Conservation (phyloP, 805 yeast genomes). For the Cyberlindnera petersonii region DNA sequence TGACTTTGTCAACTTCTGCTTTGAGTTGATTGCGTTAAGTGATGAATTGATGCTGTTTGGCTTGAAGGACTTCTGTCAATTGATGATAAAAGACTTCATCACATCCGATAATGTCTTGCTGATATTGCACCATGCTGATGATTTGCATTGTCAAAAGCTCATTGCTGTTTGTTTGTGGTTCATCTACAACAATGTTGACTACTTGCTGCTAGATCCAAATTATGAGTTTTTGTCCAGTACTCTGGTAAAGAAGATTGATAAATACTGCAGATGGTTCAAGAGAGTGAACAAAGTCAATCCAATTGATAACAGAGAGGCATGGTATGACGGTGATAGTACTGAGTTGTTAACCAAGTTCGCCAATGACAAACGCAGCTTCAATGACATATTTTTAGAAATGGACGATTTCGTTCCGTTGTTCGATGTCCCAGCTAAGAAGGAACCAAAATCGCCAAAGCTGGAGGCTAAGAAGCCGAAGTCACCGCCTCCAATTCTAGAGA, state of each 20-base stretch:
- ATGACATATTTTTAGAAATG: conserved; percentile 38
- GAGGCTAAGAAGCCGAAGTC: conserved; percentile 14
- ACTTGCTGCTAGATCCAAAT: conserved; percentile 43
- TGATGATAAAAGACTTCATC: conserved; percentile 52
- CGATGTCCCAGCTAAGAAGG: conserved; percentile 26
- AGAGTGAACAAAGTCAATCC: conserved; percentile 22
- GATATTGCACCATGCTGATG: conserved; percentile 51
- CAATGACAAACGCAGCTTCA: conserved; percentile 33
- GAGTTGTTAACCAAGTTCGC: conserved; percentile 34
- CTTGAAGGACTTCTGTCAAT: conserved; percentile 58
- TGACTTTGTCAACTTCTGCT: conserved; percentile 47
- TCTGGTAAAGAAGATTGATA: conserved; percentile 27
- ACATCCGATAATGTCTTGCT: conserved; percentile 55
- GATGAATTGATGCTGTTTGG: conserved; percentile 61
- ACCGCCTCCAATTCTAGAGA: conserved; percentile 2
- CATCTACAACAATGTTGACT: conserved; percentile 59
- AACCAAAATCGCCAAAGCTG: conserved; percentile 17
- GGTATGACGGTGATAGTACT: conserved; percentile 31
- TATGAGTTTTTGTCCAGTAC: conserved; percentile 19
- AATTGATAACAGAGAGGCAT: conserved; percentile 16
- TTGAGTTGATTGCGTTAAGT: conserved; percentile 56
- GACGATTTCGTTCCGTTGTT: conserved; percentile 35
- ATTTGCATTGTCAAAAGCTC: conserved; percentile 49
- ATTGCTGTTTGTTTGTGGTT: conserved; percentile 63
- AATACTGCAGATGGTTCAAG: conserved; percentile 35